These are phyloP conservation scores for Smithsoniella earleae DNA, from an alignment of 163 green algal genomes.

Conservation along the genomic window DNA sequence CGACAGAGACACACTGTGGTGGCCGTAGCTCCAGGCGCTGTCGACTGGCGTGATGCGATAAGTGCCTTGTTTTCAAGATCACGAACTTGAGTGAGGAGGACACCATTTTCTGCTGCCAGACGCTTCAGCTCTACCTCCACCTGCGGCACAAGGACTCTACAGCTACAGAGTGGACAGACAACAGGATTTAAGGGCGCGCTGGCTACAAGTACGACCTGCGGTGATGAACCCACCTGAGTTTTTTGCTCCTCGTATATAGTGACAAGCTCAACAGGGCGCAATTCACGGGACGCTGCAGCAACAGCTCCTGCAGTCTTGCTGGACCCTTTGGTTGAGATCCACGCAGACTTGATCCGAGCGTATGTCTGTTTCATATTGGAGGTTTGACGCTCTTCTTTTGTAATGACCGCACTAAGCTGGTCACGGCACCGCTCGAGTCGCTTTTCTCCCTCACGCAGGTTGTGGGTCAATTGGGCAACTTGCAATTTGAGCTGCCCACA, in stretches of 20 bases:
- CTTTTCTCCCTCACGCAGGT: slow-evolving; percentile 17
- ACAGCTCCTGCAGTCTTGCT: slow-evolving; percentile 35
- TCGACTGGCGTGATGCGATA: too few species aligned
- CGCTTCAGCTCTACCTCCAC: slow-evolving; percentile 38
- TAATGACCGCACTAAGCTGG: background rate
- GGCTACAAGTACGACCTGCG: too few species aligned
- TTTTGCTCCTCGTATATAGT: slow-evolving; percentile 57
- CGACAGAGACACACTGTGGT: too few species aligned
- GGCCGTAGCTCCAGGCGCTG: too few species aligned
- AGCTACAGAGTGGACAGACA: too few species aligned
- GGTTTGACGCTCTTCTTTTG: background rate
- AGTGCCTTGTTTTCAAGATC: slow-evolving; percentile 5
- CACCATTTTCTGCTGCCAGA: slow-evolving; percentile 34
- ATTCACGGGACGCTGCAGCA: slow-evolving; percentile 49
- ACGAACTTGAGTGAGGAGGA: slow-evolving; percentile 12
- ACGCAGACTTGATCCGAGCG: background rate
- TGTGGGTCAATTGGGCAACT: slow-evolving; percentile 1
- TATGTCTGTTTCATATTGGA: slow-evolving; percentile 5
- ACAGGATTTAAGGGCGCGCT: too few species aligned
- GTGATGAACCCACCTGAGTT: too few species aligned
- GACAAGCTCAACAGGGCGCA: slow-evolving; percentile 65
- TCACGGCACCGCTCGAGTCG: slow-evolving; percentile 13
- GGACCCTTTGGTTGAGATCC: background rate
- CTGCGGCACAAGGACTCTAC: too few species aligned
- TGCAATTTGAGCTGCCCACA: slow-evolving; percentile 18